Conservation (phyloP, 2,329 filamentous ascomycete genomes). For the Claviceps capensis region DNA sequence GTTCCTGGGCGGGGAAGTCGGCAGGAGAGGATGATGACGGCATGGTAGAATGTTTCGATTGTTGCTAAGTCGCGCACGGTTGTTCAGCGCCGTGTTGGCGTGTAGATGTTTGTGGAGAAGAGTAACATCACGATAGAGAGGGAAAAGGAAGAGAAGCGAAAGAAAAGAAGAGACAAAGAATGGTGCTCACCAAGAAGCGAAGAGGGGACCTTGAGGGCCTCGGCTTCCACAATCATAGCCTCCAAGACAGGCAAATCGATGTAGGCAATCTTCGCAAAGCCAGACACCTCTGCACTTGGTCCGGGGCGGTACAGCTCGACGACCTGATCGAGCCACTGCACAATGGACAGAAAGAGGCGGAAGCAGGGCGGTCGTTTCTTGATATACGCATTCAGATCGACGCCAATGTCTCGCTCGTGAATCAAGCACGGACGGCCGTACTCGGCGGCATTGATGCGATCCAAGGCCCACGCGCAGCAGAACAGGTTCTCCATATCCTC, state of each 20-base stretch:
- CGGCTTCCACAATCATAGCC: conserved; percentile 40
- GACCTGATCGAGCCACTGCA: conserved; percentile 42
- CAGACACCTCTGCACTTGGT: conserved; percentile 25
- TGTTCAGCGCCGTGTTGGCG: background rate
- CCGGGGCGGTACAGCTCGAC: conserved; percentile 46
- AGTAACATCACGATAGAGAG: too few relatives aligned
- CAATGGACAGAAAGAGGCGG: conserved; percentile 39
- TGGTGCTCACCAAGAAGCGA: conserved; percentile 32
- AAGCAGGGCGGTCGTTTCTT: conserved; percentile 39
- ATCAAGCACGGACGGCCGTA: conserved; percentile 46
- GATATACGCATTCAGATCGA: conserved; percentile 37
- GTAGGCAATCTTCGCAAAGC: conserved; percentile 28
- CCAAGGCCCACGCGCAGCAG: conserved; percentile 47
- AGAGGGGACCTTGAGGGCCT: conserved; percentile 34
- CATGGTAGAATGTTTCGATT: conserved; percentile 50
- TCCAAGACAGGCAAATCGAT: conserved; percentile 44
- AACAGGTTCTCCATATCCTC: conserved; percentile 36
- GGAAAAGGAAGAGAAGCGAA: background rate
- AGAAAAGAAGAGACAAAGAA: background rate
- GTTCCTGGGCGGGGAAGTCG: conserved; percentile 33
- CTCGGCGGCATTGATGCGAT: conserved; percentile 45
- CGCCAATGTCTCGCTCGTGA: conserved; percentile 46
- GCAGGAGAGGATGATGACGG: conserved; percentile 48
- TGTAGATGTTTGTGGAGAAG: too few relatives aligned
- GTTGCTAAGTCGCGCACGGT: conserved; percentile 27